Conservation (phyloP, 495 filamentous ascomycete genomes). For the Darksidea phi region DNA sequence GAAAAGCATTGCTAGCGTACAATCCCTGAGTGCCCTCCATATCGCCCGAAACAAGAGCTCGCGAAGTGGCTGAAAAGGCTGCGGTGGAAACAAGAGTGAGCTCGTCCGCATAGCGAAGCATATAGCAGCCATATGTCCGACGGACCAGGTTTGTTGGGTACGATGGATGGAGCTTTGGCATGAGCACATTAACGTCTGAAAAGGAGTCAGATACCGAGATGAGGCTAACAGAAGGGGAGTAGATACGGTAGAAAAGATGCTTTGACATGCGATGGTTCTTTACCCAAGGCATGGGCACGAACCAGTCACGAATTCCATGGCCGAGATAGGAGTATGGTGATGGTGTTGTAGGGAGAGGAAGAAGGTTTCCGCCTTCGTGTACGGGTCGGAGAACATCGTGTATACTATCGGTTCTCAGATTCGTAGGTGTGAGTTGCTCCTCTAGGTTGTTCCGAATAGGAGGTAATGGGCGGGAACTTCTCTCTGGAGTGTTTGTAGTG, state of each 20-base stretch:
- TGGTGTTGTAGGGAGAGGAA: not conserved
- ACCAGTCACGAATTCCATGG: not conserved
- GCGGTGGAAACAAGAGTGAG: not conserved
- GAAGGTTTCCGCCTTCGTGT: not conserved
- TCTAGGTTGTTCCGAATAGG: too few relatives aligned
- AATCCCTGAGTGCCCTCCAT: not conserved
- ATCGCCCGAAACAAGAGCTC: conserved; percentile 4
- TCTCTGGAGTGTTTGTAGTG: too few relatives aligned
- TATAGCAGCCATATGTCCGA: not conserved
- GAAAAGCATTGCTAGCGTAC: not conserved
- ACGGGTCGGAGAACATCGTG: not conserved
- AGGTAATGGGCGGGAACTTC: too few relatives aligned
- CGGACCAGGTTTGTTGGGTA: conserved; percentile 1
- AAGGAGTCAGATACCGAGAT: not conserved
- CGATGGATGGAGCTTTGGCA: conserved; percentile 7
- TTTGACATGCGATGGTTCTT: not conserved
- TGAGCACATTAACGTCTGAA: conserved; percentile 11
- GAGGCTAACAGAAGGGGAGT: not conserved
- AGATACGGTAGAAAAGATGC: conserved; percentile 7
- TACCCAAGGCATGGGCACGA: not conserved
- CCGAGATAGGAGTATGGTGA: not conserved
- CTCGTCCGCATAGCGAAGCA: not conserved
- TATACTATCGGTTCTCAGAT: too few relatives aligned
- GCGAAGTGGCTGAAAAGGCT: conserved; percentile 9
- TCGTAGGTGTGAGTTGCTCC: too few relatives aligned